These are phyloP conservation scores for Pseudocercospora pini-densiflorae DNA, from an alignment of 2,329 filamentous ascomycete genomes.

Conservation along the genomic window DNA sequence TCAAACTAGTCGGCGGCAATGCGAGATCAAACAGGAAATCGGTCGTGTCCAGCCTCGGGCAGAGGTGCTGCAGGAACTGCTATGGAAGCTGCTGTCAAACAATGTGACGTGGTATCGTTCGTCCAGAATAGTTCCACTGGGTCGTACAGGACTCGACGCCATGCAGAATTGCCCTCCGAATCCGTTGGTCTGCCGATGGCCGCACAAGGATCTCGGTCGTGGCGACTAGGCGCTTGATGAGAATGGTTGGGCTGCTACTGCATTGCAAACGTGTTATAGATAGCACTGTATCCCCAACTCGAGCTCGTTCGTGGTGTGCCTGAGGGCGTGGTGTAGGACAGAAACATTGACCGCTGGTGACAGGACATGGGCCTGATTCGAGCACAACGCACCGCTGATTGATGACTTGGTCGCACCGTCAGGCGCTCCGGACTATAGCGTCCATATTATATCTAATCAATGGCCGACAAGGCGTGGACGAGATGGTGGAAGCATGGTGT, in stretches of 20 bases:
- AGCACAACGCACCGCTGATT: not conserved
- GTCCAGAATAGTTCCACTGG: slow-evolving; percentile 14
- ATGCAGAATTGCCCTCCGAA: slow-evolving; percentile 11
- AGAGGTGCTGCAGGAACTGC: slow-evolving; percentile 7
- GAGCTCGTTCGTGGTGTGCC: not conserved
- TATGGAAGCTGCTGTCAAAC: slow-evolving; percentile 17
- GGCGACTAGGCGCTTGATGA: not conserved
- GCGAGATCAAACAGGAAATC: slow-evolving; percentile 9
- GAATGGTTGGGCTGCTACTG: not conserved
- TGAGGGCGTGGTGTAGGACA: not conserved
- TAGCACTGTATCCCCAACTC: slow-evolving; percentile 12
- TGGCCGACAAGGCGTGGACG: not conserved
- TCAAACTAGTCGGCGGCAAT: slow-evolving; percentile 8
- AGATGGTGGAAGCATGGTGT: not conserved
- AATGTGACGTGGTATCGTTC: slow-evolving; percentile 16
- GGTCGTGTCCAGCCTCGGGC: slow-evolving; percentile 3
- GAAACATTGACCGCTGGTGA: slow-evolving; percentile 2
- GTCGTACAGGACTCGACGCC: slow-evolving; percentile 14
- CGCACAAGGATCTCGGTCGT: not conserved
- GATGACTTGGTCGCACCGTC: not conserved
- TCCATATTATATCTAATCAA: slow-evolving; percentile 1
- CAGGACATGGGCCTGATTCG: slow-evolving; percentile 4
- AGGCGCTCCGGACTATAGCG: not conserved
- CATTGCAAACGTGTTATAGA: slow-evolving; percentile 6
- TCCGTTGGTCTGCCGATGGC: slow-evolving; percentile 11